These are phyloP conservation scores for Endocalyx cinctus DNA, from an alignment of 2,329 filamentous ascomycete genomes.

Conservation along the genomic window DNA sequence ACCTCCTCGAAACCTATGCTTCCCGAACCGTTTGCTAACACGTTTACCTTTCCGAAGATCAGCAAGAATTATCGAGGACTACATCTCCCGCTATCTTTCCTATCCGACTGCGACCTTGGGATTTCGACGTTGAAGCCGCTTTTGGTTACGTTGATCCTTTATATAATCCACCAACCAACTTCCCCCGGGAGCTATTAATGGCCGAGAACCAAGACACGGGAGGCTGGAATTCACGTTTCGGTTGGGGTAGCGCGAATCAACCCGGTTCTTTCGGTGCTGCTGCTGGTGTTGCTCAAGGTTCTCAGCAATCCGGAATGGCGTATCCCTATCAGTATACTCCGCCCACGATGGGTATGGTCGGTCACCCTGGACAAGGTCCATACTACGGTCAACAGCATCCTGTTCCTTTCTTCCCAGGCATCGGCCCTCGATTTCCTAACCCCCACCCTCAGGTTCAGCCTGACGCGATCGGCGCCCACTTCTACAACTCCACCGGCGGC, in stretches of 20 bases:
- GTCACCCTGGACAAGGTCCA: constrained; percentile 13
- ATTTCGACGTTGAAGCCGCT: not conserved
- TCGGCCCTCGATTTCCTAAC: constrained; percentile 34
- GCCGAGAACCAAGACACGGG: no score
- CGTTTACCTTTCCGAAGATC: no score
- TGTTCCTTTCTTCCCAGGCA: constrained; percentile 20
- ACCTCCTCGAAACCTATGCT: no score
- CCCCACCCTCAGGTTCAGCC: constrained; percentile 38
- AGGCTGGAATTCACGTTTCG: constrained; percentile 22
- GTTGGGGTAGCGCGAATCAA: constrained; percentile 11
- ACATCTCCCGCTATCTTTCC: no score
- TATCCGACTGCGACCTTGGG: not conserved
- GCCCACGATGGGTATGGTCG: no score
- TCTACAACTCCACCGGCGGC: constrained; percentile 54
- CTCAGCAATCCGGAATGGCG: no score
- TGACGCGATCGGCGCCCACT: constrained; percentile 46
- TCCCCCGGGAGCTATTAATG: no score
- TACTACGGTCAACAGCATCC: constrained; percentile 14
- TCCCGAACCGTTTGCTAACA: no score
- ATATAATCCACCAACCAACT: not conserved
- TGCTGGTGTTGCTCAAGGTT: not conserved
- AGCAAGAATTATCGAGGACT: no score
- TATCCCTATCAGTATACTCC: no score
- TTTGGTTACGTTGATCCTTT: not conserved
- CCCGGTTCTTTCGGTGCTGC: constrained; percentile 8